Base-by-base conservation (phyloP, 1,284 basidiomycete species). In the Tilletia setariae region DNA sequence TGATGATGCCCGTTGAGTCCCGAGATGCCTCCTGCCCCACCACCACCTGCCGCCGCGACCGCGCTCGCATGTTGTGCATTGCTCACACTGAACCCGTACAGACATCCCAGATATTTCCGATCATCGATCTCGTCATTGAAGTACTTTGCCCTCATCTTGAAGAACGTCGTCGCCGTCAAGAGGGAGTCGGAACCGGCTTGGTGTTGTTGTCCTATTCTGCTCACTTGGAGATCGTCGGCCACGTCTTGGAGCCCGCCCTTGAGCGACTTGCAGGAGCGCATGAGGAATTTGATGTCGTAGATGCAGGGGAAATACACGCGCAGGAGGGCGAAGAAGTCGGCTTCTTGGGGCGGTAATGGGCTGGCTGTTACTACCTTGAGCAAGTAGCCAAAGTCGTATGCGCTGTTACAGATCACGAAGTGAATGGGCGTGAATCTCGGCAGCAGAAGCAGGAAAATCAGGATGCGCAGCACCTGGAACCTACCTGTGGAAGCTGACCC, bases 361-460 rank as follows among this genome's bases (percentile, higher is more conserved):
- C 90, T 86, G 74, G 89, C 90, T 0, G 94, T 97, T 63, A 99
- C 87, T 64, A 98, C 88, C 83, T 96, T 96, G 83, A 99, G 89
- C 76, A 98, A 90, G 83, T 98, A 99, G 23, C 96, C 95, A 85
- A 99, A 98, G 84, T 99, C 95, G 84, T 98, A 98, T 40, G 95
- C 96, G 82, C 94, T 97, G 82, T 15, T 67, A 70, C 63, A 25
- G 65, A 13, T 59, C 53, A 40, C 1, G 25, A 43, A 51, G 64
- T n/a, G 53, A 65, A 40, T 8, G 21, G 42, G 4, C 35, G 13
- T 30, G 35, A 8, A 23, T 47, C 21, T 0, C 30, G 1, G 35
- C 9, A 32, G 23, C 9, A 19, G 25, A 51, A 49, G 30, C 9
- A 67, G 35, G 13, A 19, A 21, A 49, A 21, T 49, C 47, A 19